phyloP scores from a whole-genome alignment of 2,329 filamentous ascomycete genomes.

The Fusarium redolens region DNA sequence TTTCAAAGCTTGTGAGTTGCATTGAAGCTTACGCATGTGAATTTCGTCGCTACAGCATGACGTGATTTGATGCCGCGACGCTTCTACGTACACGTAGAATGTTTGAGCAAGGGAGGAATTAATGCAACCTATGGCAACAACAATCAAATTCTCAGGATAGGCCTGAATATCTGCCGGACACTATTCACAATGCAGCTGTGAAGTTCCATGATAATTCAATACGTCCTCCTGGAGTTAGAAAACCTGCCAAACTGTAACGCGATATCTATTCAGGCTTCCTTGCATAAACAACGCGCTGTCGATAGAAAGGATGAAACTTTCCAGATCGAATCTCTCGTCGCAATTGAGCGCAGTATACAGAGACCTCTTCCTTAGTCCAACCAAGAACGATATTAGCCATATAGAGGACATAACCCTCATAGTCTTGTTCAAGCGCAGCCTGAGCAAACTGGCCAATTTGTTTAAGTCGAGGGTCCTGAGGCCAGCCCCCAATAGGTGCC shows the following conservation, averaged over 20 bases:
- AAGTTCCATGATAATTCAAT: background rate
- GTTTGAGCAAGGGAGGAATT: too few relatives aligned
- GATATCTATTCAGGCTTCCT: slow-evolving; percentile 27
- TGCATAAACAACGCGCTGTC: slow-evolving; percentile 45
- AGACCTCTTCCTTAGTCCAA: slow-evolving; percentile 50
- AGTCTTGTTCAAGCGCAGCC: slow-evolving; percentile 50
- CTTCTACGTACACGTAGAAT: background rate
- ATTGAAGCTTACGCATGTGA: background rate
- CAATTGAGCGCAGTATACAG: slow-evolving; percentile 50
- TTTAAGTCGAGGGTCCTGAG: slow-evolving; percentile 16
- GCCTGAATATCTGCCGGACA: too few relatives aligned
- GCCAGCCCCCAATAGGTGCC: slow-evolving; percentile 39
- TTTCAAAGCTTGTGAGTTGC: background rate
- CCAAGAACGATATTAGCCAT: slow-evolving; percentile 51
- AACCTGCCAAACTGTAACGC: rapidly evolving
- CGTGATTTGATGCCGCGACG: rapidly evolving
- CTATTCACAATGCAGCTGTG: background rate
- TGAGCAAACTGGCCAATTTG: slow-evolving; percentile 45
- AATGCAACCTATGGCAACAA: too few relatives aligned
- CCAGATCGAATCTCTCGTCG: slow-evolving; percentile 47
- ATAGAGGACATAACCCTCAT: slow-evolving; percentile 50
- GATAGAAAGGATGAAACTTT: slow-evolving; percentile 46
- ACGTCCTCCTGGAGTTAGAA: rapidly evolving
- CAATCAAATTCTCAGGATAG: too few relatives aligned
- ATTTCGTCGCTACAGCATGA: background rate